Evolutionary conservation across 1,284 basidiomycete species (phyloP), one percentile per base, ranked within the genome.

Genomic region (Chalciporus sp.): DNA sequence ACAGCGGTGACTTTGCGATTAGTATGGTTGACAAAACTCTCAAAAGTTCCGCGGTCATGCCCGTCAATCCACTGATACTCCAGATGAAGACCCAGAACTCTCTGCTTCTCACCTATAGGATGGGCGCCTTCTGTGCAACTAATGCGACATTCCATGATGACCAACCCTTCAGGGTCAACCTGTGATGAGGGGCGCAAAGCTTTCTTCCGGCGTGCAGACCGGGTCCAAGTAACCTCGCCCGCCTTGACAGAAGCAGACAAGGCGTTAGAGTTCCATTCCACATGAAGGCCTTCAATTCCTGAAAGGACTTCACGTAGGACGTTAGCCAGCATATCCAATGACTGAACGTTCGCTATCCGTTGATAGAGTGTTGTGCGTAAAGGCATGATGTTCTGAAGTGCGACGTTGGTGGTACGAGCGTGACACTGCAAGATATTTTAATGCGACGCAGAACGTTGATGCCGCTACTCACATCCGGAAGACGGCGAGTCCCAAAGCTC

Each of bases 401-500:
- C 55, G 49, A 69, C 57, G 46, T 75, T 78, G 1, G 71, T 48
- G n/a, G 84, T 76, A 1, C 85, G 80, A 0, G 79, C 74, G n/a
- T 84, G 54, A 11, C 64, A 57, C 85, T 88, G 60, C 6, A 28
- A 59, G 12, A 63, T 16, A 5, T 17, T 51, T 40, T 55, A 14
- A 49, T 29, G n/a, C 26, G 1, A 14, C 4, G 29, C 5, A 29
- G n/a, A 19, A 27, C 58, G 46, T 31, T 42, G 31, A 26, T n/a
- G 56, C 7, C 28, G 37, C 10, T 26, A 75, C 89, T 49, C 66
- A 94, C 94, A 58, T 95, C 92, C 1, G 90, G 86, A 27, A 96
- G 73, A 9, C 85, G 82, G 9, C 69, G 66, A 19, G 81, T 75
- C 1, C 72, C 74, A 56, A 88, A 87, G 0, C 90, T 92, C 95